These are phyloP conservation scores for Vitis vinifera DNA, from an alignment of 164 flowering plant species.

Conservation along the genomic window DNA sequence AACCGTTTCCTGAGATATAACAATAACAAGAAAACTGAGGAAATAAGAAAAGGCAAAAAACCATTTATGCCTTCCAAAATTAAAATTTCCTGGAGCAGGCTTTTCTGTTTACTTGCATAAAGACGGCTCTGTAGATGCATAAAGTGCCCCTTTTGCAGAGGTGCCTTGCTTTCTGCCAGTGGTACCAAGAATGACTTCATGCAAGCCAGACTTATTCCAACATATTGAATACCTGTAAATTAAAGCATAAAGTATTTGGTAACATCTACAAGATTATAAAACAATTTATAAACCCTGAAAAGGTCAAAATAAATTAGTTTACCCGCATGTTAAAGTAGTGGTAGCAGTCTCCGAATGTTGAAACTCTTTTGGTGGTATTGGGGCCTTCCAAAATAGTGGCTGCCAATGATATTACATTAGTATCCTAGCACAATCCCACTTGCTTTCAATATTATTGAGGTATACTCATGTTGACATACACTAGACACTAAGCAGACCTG, in stretches of 20 bases:
- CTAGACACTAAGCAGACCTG: slow-evolving; percentile 45
- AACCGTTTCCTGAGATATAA: slow-evolving; percentile 56
- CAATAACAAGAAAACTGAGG: neutral
- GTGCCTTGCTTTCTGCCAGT: slow-evolving; percentile 99
- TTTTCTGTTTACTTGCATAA: slow-evolving; percentile 78
- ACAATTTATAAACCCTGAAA: neutral
- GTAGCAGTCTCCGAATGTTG: slow-evolving; percentile 68
- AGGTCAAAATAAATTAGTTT: slow-evolving; percentile 2
- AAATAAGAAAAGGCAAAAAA: neutral
- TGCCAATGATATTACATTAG: slow-evolving; percentile 29
- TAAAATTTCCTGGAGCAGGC: neutral
- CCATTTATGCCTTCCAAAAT: neutral
- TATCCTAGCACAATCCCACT: neutral
- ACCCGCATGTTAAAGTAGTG: slow-evolving; percentile 88
- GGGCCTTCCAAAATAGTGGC: slow-evolving; percentile 68
- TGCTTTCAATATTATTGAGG: slow-evolving; percentile 3
- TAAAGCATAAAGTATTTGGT: slow-evolving; percentile 5
- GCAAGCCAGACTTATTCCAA: slow-evolving; percentile 82
- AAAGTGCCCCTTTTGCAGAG: slow-evolving; percentile 78
- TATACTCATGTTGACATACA: neutral
- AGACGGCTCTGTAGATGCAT: slow-evolving; percentile 77
- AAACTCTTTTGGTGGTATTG: slow-evolving; percentile 77
- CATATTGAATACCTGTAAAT: slow-evolving; percentile 77
- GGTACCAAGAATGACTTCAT: slow-evolving; percentile 97
- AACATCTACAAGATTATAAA: neutral